A percentile compares a stretch with the other conserved stretches of the same genome.
Conservation (phyloP, 2,329 filamentous ascomycete species). For the Diplodia corticola region DNA sequence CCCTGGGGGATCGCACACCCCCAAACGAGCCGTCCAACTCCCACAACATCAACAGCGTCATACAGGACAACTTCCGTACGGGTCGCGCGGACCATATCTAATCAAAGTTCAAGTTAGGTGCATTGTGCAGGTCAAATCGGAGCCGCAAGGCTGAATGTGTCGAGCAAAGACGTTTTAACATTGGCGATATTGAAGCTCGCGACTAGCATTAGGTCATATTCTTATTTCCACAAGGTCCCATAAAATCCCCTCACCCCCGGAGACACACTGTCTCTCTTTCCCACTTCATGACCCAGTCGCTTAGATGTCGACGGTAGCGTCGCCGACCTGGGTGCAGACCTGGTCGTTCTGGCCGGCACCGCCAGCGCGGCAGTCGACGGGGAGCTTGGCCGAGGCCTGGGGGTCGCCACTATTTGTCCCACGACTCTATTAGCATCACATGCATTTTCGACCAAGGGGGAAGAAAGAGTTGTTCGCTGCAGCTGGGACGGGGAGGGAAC, state of each 20-base stretch:
- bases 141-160: neutral
- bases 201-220: neutral
- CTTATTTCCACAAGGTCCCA: neutral
- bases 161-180: neutral
- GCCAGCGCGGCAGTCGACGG: neutral
- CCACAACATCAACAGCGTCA: neutral
- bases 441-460: neutral
- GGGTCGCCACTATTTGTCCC: neutral
- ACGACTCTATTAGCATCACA: neutral
- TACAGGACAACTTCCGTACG: neutral
- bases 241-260: neutral
- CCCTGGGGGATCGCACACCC: neutral
- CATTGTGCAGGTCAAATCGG: neutral
- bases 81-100: neutral
- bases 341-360: neutral
- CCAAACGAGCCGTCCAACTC: neutral
- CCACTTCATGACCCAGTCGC: neutral
- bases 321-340: conserved; percentile 3
- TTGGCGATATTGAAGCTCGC: neutral
- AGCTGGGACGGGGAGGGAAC: neutral
- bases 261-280: too few species aligned
- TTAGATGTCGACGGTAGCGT: conserved; percentile 1
- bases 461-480: too few species aligned
- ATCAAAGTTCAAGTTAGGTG: neutral
- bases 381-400: neutral